A percentile compares a stretch with the other conserved stretches of the same genome.
phyloP scores from a whole-genome alignment of 1,284 basidiomycete species.

The Sanghuangporus weigelae region DNA sequence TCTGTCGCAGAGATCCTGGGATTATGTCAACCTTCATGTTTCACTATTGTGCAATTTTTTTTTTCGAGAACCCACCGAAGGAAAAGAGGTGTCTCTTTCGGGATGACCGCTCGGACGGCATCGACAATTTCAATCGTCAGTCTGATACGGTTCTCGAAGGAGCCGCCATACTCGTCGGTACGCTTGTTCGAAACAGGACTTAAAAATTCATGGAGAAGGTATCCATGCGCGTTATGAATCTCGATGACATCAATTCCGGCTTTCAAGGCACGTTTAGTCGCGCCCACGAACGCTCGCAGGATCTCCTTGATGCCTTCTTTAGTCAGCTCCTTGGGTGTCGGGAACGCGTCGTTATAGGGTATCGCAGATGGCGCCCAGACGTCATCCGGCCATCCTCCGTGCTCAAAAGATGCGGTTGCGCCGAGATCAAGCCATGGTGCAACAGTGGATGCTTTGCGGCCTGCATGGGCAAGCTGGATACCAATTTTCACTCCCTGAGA shows the following conservation, averaged over 20 bases:
- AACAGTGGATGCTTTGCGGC: constrained; percentile 51
- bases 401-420: constrained; percentile 24
- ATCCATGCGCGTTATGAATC: constrained; percentile 53
- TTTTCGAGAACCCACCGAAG: constrained; percentile 40
- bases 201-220: constrained; percentile 35
- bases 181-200: constrained; percentile 47
- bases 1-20: constrained; percentile 49
- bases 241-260: constrained; percentile 51
- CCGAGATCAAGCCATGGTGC: constrained; percentile 37
- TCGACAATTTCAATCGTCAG: constrained; percentile 42
- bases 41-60: constrained; percentile 31
- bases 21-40: constrained; percentile 26
- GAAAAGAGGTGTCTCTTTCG: constrained; percentile 41
- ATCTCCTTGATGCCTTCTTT: constrained; percentile 41
- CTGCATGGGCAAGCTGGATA: constrained; percentile 60
- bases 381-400: constrained; percentile 44
- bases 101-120: constrained; percentile 36
- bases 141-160: constrained; percentile 47
- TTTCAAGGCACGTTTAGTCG: constrained; percentile 39
- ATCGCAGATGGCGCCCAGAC: constrained; percentile 38
- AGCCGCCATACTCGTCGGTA: constrained; percentile 51
- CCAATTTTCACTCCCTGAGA: constrained; percentile 43
- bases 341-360: constrained; percentile 44
- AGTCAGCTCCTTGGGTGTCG: constrained; percentile 49
- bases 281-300: constrained; percentile 41